Conservation (phyloP, 495 filamentous ascomycete genomes). For the Gamarada debralockiae region DNA sequence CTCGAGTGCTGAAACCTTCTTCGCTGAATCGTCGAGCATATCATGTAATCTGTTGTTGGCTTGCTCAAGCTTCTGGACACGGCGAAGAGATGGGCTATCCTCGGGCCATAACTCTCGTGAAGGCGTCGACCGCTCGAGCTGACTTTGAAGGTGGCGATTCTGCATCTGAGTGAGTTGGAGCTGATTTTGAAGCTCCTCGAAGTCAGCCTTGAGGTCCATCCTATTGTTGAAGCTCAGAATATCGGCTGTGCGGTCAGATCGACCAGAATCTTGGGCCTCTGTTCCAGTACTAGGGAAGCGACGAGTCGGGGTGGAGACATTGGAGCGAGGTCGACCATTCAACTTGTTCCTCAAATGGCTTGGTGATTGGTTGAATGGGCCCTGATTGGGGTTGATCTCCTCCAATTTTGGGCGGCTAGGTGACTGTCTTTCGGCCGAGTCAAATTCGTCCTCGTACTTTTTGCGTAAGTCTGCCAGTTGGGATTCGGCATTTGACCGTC, state of each 20-base stretch:
- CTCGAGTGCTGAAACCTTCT: conserved; percentile 89
- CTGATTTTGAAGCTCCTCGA: conserved; percentile 92
- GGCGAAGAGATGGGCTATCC: conserved; percentile 77
- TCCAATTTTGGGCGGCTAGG: conserved; percentile 61
- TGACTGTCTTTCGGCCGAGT: conserved; percentile 70
- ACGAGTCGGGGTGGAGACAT: conserved; percentile 70
- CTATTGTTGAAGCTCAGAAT: conserved; percentile 83
- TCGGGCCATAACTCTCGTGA: conserved; percentile 62
- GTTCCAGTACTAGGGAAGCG: conserved; percentile 60
- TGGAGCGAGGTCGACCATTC: conserved; percentile 68
- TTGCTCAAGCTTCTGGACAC: conserved; percentile 87
- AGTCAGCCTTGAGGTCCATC: conserved; percentile 86
- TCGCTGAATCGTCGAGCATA: conserved; percentile 89
- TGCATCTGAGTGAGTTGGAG: conserved; percentile 95
- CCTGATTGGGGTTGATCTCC: conserved; percentile 84
- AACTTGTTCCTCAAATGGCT: conserved; percentile 70
- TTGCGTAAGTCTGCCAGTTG: conserved; percentile 76
- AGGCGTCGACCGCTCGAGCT: conserved; percentile 64
- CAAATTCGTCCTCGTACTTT: conserved; percentile 68
- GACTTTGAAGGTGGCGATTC: conserved; percentile 88
- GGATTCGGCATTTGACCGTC: conserved; percentile 74
- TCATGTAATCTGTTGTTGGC: conserved; percentile 92
- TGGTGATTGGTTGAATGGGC: conserved; percentile 72
- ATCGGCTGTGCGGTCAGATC: conserved; percentile 87
- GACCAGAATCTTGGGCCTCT: conserved; percentile 70